Evolutionary conservation across 805 yeast genomes (phyloP).

Genomic region (Ogataea haglerorum): DNA sequence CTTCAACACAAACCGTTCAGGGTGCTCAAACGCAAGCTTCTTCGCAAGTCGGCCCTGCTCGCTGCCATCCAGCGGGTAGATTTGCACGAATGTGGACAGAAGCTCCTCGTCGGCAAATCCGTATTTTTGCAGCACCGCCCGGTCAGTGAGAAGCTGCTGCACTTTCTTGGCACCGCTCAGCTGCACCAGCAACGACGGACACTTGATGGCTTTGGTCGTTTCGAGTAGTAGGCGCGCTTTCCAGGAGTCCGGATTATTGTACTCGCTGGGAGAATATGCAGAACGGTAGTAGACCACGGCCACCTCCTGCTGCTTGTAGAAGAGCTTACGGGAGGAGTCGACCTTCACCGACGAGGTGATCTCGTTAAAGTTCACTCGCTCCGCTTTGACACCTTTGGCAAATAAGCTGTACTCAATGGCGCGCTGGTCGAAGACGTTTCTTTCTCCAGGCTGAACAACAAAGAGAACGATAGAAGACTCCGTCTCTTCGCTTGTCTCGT

Average conservation of each 20-base stretch:
- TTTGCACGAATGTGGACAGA: slow-evolving; percentile 71
- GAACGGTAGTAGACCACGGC: slow-evolving; percentile 88
- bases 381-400: slow-evolving; percentile 51
- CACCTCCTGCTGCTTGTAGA: slow-evolving; percentile 61
- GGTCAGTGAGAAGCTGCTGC: slow-evolving; percentile 79
- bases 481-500: slow-evolving; percentile 35
- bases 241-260: slow-evolving; percentile 68
- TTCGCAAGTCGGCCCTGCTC: slow-evolving; percentile 60
- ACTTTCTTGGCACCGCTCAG: slow-evolving; percentile 90
- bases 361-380: slow-evolving; percentile 65
- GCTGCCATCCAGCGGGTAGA: slow-evolving; percentile 80
- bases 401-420: slow-evolving; percentile 70
- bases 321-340: slow-evolving; percentile 44
- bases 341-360: slow-evolving; percentile 43
- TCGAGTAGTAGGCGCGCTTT: slow-evolving; percentile 70
- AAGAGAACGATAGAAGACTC: slow-evolving; percentile 58
- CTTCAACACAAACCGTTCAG: slow-evolving; percentile 77
- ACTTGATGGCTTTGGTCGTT: slow-evolving; percentile 75
- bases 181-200: slow-evolving; percentile 88
- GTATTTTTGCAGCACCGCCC: slow-evolving; percentile 45
- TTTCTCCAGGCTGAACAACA: slow-evolving; percentile 79
- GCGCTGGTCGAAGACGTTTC: slow-evolving; percentile 91
- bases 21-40: slow-evolving; percentile 60
- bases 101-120: slow-evolving; percentile 34
- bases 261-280: slow-evolving; percentile 86